These are phyloP conservation scores for Murraya paniculata DNA, from an alignment of 345 rosid genomes.

Conservation along the genomic window DNA sequence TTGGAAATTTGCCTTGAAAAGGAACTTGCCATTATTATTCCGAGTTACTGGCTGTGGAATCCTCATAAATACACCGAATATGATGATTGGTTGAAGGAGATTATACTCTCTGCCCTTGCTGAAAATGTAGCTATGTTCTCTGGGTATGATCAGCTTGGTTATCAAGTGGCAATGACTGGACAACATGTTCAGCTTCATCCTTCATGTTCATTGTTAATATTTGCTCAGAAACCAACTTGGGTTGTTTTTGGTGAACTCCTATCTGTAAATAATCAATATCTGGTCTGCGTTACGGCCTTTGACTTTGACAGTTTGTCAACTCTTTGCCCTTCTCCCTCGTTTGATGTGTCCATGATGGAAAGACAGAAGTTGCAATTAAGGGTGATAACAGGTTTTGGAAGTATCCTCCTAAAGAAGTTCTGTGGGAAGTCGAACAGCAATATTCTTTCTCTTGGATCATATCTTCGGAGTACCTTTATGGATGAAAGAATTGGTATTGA, in stretches of 20 bases:
- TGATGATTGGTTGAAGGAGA: constrained; percentile 52
- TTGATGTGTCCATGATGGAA: constrained; percentile 54
- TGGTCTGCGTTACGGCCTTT: constrained; percentile 85
- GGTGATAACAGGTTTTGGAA: constrained; percentile 58
- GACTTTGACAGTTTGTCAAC: constrained; percentile 60
- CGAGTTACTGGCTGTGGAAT: constrained; percentile 66
- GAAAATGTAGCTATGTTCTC: constrained; percentile 88
- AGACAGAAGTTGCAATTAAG: constrained; percentile 50
- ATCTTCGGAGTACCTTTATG: constrained; percentile 41
- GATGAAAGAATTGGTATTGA: constrained; percentile 65
- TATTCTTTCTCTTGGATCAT: constrained; percentile 57
- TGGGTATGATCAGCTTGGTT: constrained; percentile 83
- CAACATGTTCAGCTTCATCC: constrained; percentile 81
- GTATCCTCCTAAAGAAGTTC: constrained; percentile 53
- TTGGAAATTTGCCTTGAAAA: constrained; percentile 59
- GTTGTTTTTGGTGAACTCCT: constrained; percentile 86
- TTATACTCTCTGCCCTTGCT: constrained; percentile 68
- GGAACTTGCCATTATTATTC: constrained; percentile 59
- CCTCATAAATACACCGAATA: constrained; percentile 40
- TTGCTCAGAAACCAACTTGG: constrained; percentile 80
- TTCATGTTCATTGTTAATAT: constrained; percentile 74
- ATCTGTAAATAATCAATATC: constrained; percentile 50
- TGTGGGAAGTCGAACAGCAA: constrained; percentile 66
- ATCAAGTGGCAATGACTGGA: constrained; percentile 75
- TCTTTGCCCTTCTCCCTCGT: constrained; percentile 68